phyloP scores from a whole-genome alignment of 371 early-diverging fungal species.

The Mucor indicus region DNA sequence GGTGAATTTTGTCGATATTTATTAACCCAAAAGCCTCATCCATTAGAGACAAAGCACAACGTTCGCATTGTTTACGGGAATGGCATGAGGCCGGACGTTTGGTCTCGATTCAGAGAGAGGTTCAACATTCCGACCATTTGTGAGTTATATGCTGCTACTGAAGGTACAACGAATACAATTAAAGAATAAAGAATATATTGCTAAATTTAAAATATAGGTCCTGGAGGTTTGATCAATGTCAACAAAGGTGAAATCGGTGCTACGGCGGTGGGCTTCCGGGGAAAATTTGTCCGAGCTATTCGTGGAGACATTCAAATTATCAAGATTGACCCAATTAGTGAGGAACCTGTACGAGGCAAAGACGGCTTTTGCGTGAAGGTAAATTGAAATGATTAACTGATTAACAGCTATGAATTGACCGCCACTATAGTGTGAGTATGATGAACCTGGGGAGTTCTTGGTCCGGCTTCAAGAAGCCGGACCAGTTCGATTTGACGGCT shows the following conservation, averaged over 20 bases:
- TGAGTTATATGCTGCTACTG: constrained; percentile 63
- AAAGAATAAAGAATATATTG: neutral
- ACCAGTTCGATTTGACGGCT: constrained; percentile 28
- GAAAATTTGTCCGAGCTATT: constrained; percentile 17
- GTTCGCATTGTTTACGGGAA: constrained; percentile 63
- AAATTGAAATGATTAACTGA: too few relatives aligned
- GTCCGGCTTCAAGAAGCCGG: constrained; percentile 23
- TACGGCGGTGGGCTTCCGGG: constrained; percentile 54
- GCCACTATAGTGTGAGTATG: constrained; percentile 17
- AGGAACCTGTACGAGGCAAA: constrained; percentile 34
- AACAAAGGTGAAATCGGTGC: constrained; percentile 45
- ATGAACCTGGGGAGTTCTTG: constrained; percentile 56
- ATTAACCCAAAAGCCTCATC: constrained; percentile 42
- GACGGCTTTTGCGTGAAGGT: constrained; percentile 47
- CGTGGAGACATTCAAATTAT: constrained; percentile 24
- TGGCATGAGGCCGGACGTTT: constrained; percentile 69
- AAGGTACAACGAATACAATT: constrained; percentile 24
- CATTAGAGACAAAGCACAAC: constrained; percentile 46
- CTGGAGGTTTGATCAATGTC: constrained; percentile 38
- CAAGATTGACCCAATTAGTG: constrained; percentile 39
- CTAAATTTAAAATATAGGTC: constrained; percentile 7
- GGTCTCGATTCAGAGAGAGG: constrained; percentile 51
- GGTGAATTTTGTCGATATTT: constrained; percentile 74
- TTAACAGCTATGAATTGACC: too few relatives aligned
- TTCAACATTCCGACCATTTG: constrained; percentile 51